Percentiles rank a stretch among this genome's conserved stretches.
These are phyloP conservation scores for Rhynchosporium secalis DNA, from an alignment of 2,329 filamentous ascomycete species.

Conservation along the genomic window DNA sequence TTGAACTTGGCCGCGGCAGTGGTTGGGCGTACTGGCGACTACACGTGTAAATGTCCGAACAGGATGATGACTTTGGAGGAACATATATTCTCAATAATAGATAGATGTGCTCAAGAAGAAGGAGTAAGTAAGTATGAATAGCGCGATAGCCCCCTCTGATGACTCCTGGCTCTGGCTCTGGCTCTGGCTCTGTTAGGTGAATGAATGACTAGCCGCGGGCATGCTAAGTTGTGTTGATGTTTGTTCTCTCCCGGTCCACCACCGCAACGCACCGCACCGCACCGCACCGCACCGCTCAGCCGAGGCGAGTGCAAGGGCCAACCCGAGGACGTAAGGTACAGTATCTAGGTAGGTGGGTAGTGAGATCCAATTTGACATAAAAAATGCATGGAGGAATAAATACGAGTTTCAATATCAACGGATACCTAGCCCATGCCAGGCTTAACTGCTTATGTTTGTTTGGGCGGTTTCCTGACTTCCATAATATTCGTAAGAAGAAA, in stretches of 20 bases:
- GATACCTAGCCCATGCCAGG: too few relatives aligned
- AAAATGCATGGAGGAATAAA: not conserved
- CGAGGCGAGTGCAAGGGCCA: constrained; percentile 2
- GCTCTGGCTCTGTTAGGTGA: not conserved
- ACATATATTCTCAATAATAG: constrained; percentile 23
- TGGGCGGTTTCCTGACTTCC: too few relatives aligned
- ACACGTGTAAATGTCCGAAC: constrained; percentile 20
- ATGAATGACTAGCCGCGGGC: not conserved
- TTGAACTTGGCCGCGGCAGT: not conserved
- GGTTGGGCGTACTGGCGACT: constrained; percentile 7
- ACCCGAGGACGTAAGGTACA: not conserved
- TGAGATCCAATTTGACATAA: not conserved
- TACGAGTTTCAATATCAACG: too few relatives aligned
- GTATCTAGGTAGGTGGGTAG: not conserved
- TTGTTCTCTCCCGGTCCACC: not conserved
- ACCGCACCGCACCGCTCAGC: constrained; percentile 1
- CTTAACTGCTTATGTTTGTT: too few relatives aligned
- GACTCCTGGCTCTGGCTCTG: too few relatives aligned
- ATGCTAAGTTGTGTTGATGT: not conserved
- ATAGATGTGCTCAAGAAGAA: not conserved
- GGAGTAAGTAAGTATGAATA: not conserved
- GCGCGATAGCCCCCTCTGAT: not conserved
- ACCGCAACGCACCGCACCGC: too few relatives aligned
- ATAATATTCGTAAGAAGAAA: too few relatives aligned
- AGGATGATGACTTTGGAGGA: constrained; percentile 12